phyloP scores from a whole-genome alignment of 164 flowering plant genomes.

The Paratinospora sagittata region DNA sequence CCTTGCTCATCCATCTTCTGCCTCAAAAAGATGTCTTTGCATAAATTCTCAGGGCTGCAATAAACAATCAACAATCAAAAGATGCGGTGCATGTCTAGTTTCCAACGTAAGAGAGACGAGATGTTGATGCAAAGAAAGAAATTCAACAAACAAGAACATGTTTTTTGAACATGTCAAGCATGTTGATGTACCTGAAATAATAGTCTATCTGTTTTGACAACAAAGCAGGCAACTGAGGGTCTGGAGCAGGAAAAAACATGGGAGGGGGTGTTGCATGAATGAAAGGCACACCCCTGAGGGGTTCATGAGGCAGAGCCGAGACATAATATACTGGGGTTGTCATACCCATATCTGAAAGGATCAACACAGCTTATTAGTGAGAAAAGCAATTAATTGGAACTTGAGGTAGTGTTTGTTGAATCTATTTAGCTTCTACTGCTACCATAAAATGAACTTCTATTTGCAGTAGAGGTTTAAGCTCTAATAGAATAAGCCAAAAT shows the following conservation, averaged over 20 bases:
- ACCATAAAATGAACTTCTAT: background rate
- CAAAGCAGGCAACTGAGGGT: constrained; percentile 39
- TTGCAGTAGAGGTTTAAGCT: too few relatives aligned
- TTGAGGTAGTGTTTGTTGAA: too few relatives aligned
- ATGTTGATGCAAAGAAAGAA: background rate
- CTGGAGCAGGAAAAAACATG: constrained; percentile 31
- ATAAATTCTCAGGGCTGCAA: constrained; percentile 59
- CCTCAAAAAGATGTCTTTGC: constrained; percentile 47
- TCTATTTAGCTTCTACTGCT: too few relatives aligned
- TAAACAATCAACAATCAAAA: background rate
- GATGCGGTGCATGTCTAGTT: background rate
- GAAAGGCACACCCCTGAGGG: constrained; percentile 32
- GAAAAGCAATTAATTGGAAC: too few relatives aligned
- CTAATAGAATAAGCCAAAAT: too few relatives aligned
- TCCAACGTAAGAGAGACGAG: background rate
- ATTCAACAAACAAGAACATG: background rate
- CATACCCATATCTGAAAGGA: constrained; percentile 25
- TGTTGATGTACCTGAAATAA: constrained; percentile 63
- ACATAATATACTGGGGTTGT: constrained; percentile 30
- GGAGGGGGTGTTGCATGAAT: constrained; percentile 25
- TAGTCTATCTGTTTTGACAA: constrained; percentile 66
- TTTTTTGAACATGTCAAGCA: background rate
- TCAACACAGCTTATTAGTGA: too few relatives aligned
- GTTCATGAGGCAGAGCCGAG: constrained; percentile 32
- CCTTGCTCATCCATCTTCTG: constrained; percentile 67